Evolutionary conservation across 2,329 filamentous ascomycete species (phyloP), one percentile per base, ranked within the genome.

Genomic region (Simplicillium aogashimaense): DNA sequence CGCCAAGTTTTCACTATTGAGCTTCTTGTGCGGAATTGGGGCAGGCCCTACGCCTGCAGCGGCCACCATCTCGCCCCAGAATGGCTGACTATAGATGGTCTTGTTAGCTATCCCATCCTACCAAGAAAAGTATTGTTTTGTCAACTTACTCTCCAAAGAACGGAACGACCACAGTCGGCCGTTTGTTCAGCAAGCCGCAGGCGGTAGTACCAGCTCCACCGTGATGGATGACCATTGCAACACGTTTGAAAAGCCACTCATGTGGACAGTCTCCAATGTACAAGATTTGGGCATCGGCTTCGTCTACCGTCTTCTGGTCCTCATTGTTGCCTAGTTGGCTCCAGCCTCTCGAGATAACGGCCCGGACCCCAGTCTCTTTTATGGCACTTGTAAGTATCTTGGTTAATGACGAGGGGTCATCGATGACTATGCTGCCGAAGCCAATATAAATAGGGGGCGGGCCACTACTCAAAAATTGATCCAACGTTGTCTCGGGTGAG

Each of bases 131-230:
- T n/a, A n/a, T n/a, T n/a, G n/a, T n/a, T n/a, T n/a, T n/a, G n/a
- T n/a, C n/a, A n/a, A n/a, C n/a, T n/a, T n/a, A n/a, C 47, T 54
- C 48, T 15, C 83, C 83, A 47, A 86, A 87, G 59, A 87, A 86
- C 0, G 83, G 81, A 1, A 86, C 78, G 20, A 86, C 74, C 64
- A 83, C 78, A 1, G 78, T 85, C 0, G 81, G 83, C 48, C 72
- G 74, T 2, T 71, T 81, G 46, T 72, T 80, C 49, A 79, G 78
- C 12, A 87, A 62, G 1, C 80, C 81, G 29, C 80, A 81, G 1
- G 82, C 82, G 0, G 81, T 84, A 0, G 82, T 87, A 2, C 83
- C 82, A 0, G 83, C 83, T 6, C 82, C 82, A 8, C 82, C 82
- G 43, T 86, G 82, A 42, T 85, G 82, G 1, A 86, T 72, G 1